Conservation (phyloP, 2,329 filamentous ascomycete genomes). For the Botrytis byssoidea region DNA sequence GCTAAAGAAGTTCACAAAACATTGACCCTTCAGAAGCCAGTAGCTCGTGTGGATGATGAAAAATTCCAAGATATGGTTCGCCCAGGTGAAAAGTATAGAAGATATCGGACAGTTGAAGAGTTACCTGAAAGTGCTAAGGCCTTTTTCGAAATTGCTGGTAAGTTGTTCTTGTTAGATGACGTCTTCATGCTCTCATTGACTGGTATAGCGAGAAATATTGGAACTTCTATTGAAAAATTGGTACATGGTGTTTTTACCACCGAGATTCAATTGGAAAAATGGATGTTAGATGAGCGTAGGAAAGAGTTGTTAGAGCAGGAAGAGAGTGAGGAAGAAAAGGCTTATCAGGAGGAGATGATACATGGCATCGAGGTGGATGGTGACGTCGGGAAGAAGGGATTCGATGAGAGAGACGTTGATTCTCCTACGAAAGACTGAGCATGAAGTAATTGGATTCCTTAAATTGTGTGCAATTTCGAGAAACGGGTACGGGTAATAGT, state of each 20-base stretch:
- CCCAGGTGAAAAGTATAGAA: conserved; percentile 40
- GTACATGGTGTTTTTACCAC: conserved; percentile 34
- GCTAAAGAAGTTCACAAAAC: conserved; percentile 33
- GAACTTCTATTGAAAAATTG: conserved; percentile 32
- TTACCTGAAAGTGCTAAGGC: conserved; percentile 44
- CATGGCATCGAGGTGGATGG: neutral
- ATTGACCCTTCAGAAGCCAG: conserved; percentile 34
- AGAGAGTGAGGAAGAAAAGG: neutral
- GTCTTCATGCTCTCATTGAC: conserved; percentile 5
- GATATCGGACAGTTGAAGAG: conserved; percentile 44
- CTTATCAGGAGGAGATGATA: neutral
- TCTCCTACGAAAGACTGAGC: neutral
- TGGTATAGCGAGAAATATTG: conserved; percentile 32
- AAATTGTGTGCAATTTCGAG: neutral
- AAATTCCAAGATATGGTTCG: conserved; percentile 30
- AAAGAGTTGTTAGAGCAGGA: conserved; percentile 18
- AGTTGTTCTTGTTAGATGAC: conserved; percentile 14
- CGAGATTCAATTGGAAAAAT: conserved; percentile 35
- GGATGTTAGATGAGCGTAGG: conserved; percentile 32
- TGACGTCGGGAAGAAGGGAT: neutral
- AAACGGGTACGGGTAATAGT: neutral
- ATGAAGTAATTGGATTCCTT: neutral
- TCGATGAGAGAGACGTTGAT: neutral
- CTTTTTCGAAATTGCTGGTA: conserved; percentile 47
- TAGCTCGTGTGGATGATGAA: conserved; percentile 28